Percentiles rank a stretch among this genome's conserved stretches.
Conservation (phyloP, 441 rosid genomes). For the Aquilaria agallochum region DNA sequence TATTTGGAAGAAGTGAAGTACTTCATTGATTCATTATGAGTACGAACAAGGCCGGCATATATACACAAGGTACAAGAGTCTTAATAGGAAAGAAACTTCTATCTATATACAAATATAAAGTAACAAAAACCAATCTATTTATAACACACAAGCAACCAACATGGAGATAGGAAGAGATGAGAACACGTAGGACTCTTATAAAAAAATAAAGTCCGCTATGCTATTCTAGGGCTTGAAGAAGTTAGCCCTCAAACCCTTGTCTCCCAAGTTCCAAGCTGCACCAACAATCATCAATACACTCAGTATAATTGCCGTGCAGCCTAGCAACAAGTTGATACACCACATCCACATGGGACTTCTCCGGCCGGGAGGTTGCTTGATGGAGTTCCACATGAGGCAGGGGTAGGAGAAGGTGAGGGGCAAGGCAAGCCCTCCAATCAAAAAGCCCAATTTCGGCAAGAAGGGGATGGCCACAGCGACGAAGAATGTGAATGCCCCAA, state of each 20-base stretch:
- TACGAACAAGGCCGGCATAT: too few relatives aligned
- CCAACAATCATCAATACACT: slow-evolving; percentile 28
- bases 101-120: too few relatives aligned
- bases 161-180: too few relatives aligned
- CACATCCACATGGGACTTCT: slow-evolving; percentile 15
- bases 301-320: slow-evolving; percentile 33
- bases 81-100: too few relatives aligned
- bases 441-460: slow-evolving; percentile 33
- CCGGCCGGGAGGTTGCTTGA: slow-evolving; percentile 15
- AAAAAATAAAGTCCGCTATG: neutral
- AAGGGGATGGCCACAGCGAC: slow-evolving; percentile 47
- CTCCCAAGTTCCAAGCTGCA: slow-evolving; percentile 34
- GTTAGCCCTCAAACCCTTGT: slow-evolving; percentile 38
- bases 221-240: slow-evolving; percentile 37
- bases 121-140: too few relatives aligned
- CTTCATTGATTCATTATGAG: too few relatives aligned
- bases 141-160: too few relatives aligned
- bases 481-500: slow-evolving; percentile 42
- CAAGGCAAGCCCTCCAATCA: slow-evolving; percentile 44
- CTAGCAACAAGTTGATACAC: slow-evolving; percentile 42
- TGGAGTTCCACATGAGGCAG: slow-evolving; percentile 53
- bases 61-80: too few relatives aligned
- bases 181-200: neutral
- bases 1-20: too few relatives aligned
- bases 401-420: slow-evolving; percentile 47